phyloP scores from a whole-genome alignment of 75 land plant genomes.

The Pinus taeda region DNA sequence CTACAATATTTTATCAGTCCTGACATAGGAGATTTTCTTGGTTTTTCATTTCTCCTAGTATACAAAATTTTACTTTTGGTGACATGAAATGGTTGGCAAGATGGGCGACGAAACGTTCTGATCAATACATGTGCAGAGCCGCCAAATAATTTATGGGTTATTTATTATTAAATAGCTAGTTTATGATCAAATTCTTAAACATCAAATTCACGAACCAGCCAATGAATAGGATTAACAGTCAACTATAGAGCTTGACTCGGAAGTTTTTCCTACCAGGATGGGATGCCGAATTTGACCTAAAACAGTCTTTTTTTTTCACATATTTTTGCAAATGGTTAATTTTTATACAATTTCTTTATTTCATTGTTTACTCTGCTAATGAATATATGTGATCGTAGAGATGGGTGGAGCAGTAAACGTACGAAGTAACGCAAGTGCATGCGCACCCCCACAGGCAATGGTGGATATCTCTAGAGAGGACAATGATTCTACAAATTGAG shows the following conservation, averaged over 20 bases:
- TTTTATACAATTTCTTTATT: too few species aligned
- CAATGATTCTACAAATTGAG: constrained; percentile 37
- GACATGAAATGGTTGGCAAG: neutral
- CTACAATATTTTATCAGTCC: neutral
- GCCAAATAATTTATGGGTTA: too few species aligned
- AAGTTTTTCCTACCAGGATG: too few species aligned
- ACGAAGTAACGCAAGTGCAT: constrained; percentile 66
- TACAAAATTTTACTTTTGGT: neutral
- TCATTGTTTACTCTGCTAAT: too few species aligned
- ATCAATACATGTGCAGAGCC: neutral
- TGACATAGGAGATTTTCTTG: neutral
- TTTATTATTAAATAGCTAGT: too few species aligned
- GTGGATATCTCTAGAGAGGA: constrained; percentile 30
- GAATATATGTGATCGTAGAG: too few species aligned
- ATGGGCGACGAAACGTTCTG: neutral
- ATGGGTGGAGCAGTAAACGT: constrained; percentile 1
- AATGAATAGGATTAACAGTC: neutral
- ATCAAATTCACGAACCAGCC: neutral
- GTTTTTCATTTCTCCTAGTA: neutral
- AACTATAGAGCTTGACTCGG: too few species aligned
- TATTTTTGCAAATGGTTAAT: too few species aligned
- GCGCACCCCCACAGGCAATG: constrained; percentile 95
- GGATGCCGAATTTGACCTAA: too few species aligned
- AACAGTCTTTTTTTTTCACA: too few species aligned
- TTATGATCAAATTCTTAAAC: too few species aligned